These are phyloP conservation scores for Sporothrix luriei DNA, from an alignment of 2,329 filamentous ascomycete species.

Conservation along the genomic window DNA sequence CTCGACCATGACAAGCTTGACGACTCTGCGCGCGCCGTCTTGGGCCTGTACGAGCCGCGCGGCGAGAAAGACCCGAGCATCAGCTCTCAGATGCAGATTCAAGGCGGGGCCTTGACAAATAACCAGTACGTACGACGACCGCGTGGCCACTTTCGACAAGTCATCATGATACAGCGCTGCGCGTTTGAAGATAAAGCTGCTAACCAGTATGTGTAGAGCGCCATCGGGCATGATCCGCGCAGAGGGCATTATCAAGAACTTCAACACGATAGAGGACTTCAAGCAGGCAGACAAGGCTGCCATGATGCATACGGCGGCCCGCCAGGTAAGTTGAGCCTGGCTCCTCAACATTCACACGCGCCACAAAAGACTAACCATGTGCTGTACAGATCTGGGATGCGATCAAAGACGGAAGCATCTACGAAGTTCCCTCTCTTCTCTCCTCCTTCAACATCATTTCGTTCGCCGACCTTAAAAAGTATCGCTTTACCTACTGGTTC, in stretches of 20 bases:
- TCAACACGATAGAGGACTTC: conserved; percentile 95
- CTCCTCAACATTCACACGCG: not conserved
- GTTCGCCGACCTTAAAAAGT: conserved; percentile 95
- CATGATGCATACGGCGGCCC: conserved; percentile 74
- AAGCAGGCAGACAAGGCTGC: conserved; percentile 77
- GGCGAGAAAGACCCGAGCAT: conserved; percentile 69
- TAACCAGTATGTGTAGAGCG: conserved; percentile 49
- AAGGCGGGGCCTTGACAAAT: conserved; percentile 80
- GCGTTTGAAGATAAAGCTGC: not conserved
- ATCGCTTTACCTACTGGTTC: conserved; percentile 98
- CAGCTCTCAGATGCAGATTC: conserved; percentile 86
- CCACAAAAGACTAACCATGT: conserved; percentile 26
- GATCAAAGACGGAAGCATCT: conserved; percentile 94
- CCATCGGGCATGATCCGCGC: conserved; percentile 69
- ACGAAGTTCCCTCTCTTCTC: conserved; percentile 88
- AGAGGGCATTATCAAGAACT: conserved; percentile 92
- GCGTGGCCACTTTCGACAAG: too few relatives aligned
- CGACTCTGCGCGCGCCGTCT: conserved; percentile 82
- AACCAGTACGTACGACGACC: conserved; percentile 61
- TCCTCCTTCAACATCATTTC: conserved; percentile 87
- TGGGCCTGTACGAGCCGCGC: conserved; percentile 87
- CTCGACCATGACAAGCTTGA: conserved; percentile 97
- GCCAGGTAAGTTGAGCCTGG: not conserved
- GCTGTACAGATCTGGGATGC: conserved; percentile 83
- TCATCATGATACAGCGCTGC: not conserved